Conservation (phyloP, 176 grass and related monocot species). For the Hsuehochloa calcarea region DNA sequence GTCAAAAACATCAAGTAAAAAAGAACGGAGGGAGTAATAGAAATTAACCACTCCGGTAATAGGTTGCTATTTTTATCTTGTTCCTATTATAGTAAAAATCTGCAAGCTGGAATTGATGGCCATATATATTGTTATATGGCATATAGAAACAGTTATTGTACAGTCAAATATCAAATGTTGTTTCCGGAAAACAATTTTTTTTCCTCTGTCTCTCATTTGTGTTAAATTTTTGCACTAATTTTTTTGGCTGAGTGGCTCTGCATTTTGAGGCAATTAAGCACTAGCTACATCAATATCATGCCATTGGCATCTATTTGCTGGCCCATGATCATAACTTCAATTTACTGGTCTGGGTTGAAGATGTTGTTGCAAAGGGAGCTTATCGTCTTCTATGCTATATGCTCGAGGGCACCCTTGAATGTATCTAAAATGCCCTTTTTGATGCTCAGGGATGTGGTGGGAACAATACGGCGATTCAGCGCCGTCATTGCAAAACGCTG, state of each 20-base stretch:
- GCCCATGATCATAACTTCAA: neutral
- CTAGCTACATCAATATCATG: neutral
- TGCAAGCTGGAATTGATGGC: neutral
- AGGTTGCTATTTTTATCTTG: neutral
- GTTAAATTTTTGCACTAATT: neutral
- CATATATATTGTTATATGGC: neutral
- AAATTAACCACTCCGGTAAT: neutral
- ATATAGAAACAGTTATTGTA: neutral
- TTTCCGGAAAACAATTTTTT: neutral
- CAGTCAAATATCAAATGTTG: neutral
- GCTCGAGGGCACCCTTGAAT: neutral
- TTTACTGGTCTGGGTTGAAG: neutral
- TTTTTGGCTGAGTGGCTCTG: neutral
- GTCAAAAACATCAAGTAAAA: no score
- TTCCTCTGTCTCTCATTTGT: neutral
- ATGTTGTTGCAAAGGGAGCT: neutral
- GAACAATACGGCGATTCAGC: conserved; percentile 91
- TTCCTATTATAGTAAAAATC: neutral
- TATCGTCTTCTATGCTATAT: neutral
- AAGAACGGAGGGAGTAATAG: no score
- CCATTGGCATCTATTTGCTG: neutral
- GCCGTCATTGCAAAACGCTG: conserved; percentile 64
- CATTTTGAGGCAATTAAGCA: conserved; percentile 12
- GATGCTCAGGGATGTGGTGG: conserved; percentile 84
- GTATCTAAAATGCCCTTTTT: neutral